Evolutionary conservation across 192 early-diverging fungal species (phyloP).

Genomic region (Coemansia erecta): DNA sequence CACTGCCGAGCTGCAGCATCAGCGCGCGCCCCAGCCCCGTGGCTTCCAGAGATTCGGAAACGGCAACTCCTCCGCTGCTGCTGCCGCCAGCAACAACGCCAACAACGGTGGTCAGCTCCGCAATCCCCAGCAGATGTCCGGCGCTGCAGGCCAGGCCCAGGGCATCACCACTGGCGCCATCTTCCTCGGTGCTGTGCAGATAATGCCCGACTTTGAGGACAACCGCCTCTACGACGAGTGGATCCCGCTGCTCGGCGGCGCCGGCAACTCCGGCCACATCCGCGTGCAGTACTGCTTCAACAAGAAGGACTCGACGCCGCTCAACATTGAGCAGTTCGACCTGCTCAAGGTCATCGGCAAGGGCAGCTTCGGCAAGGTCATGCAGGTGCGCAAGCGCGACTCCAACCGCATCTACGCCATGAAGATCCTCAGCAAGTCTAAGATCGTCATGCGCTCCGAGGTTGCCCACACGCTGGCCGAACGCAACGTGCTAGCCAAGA

Average conservation of each 20-base stretch:
- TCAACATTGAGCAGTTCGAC: conserved; percentile 90
- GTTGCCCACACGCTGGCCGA: conserved; percentile 94
- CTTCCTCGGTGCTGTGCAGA: conserved; percentile 52
- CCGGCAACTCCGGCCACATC: conserved; percentile 61
- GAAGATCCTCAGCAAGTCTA: conserved; percentile 91
- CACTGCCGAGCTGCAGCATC: conserved; percentile 52
- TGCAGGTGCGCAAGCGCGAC: conserved; percentile 91
- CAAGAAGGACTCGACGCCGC: conserved; percentile 64
- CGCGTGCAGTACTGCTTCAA: conserved; percentile 73
- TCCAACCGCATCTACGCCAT: conserved; percentile 95
- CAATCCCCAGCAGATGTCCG: conserved; percentile 26
- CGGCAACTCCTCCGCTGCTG: conserved; percentile 2
- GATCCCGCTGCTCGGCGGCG: conserved; percentile 61
- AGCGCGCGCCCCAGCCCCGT: conserved; percentile 46
- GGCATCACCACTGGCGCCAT: conserved; percentile 45
- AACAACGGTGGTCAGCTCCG: conserved; percentile 18
- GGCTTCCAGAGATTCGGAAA: conserved; percentile 52
- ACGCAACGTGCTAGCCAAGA: conserved; percentile 83
- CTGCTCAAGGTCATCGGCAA: conserved; percentile 94
- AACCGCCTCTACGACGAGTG: conserved; percentile 64
- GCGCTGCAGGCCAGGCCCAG: conserved; percentile 29
- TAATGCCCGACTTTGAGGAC: conserved; percentile 55
- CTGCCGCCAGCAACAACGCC: conserved; percentile 5
- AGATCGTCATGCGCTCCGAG: conserved; percentile 90
- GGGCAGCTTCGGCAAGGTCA: conserved; percentile 96